Percentiles rank a stretch among this genome's conserved stretches.
phyloP scores from a whole-genome alignment of 2,329 filamentous ascomycete genomes.

The Penicillium aurantiogriseum region DNA sequence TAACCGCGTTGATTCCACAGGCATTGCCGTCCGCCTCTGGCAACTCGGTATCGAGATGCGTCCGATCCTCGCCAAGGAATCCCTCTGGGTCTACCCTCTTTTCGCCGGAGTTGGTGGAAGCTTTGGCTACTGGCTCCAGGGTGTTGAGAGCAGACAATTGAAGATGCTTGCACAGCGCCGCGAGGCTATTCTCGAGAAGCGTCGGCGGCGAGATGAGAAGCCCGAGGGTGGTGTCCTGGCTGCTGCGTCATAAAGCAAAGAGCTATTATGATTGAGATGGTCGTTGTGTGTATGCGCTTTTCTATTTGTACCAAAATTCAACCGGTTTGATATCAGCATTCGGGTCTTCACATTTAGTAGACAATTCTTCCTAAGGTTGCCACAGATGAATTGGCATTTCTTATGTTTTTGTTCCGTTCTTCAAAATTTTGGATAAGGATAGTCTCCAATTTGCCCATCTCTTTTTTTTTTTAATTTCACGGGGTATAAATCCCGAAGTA shows the following conservation, averaged over 20 bases:
- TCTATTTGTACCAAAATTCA: slow-evolving; percentile 35
- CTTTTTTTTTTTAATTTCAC: not conserved
- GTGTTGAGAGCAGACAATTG: slow-evolving; percentile 80
- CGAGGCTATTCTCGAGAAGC: slow-evolving; percentile 80
- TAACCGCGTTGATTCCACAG: slow-evolving; percentile 49
- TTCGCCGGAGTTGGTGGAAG: slow-evolving; percentile 82
- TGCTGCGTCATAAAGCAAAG: slow-evolving; percentile 35
- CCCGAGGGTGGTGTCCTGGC: slow-evolving; percentile 36
- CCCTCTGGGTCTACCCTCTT: slow-evolving; percentile 87
- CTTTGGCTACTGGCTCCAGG: slow-evolving; percentile 96
- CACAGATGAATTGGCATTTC: slow-evolving; percentile 1
- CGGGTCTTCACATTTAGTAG: slow-evolving; percentile 6
- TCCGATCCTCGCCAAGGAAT: slow-evolving; percentile 80
- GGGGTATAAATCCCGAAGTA: slow-evolving; percentile 6
- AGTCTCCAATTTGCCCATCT: not conserved
- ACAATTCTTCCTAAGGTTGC: not conserved
- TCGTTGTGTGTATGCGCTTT: slow-evolving; percentile 22
- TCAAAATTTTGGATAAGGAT: not conserved
- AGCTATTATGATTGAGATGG: slow-evolving; percentile 13
- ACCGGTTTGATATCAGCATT: slow-evolving; percentile 29
- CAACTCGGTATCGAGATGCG: slow-evolving; percentile 99
- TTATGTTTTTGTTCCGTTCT: not conserved
- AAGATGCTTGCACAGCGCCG: slow-evolving; percentile 75
- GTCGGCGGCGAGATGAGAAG: slow-evolving; percentile 68
- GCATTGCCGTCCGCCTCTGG: slow-evolving; percentile 88